These are phyloP conservation scores for Peniophora sp. DNA, from an alignment of 1,284 basidiomycete species.

Conservation along the genomic window DNA sequence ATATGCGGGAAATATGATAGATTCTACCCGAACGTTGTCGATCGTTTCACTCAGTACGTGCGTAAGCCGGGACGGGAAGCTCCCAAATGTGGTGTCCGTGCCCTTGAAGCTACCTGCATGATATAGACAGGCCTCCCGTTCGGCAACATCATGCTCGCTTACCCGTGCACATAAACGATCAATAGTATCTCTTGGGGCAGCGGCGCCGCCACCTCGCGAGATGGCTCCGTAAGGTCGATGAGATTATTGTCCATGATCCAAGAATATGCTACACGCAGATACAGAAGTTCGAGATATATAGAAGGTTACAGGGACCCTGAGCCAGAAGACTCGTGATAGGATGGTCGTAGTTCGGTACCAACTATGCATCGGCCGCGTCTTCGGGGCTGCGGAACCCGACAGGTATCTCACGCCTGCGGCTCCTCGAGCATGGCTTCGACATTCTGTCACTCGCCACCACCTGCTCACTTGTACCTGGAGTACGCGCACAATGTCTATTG, in stretches of 20 bases:
- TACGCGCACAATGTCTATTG: slow-evolving; percentile 2
- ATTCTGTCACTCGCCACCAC: not conserved
- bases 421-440: too few species aligned
- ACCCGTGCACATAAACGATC: slow-evolving; percentile 11
- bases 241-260: not conserved
- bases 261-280: not conserved
- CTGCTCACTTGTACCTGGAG: not conserved
- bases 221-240: slow-evolving; percentile 3
- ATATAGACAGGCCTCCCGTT: not conserved
- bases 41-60: slow-evolving; percentile 66
- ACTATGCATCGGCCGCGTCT: too few species aligned
- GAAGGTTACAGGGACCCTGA: not conserved
- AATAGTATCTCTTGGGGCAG: not conserved
- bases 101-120: slow-evolving; percentile 51
- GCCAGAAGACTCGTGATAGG: too few species aligned
- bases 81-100: slow-evolving; percentile 68
- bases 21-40: slow-evolving; percentile 52
- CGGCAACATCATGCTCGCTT: slow-evolving; percentile 37
- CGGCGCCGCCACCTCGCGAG: not conserved
- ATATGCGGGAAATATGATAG: slow-evolving; percentile 82
- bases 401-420: too few species aligned
- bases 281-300: too few species aligned
- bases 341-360: too few species aligned
- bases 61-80: slow-evolving; percentile 70
- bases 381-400: too few species aligned